Percentiles rank a stretch among this genome's conserved stretches.
Evolutionary conservation across 2,329 filamentous ascomycete species (phyloP).

Genomic region (Colletotrichum agaves): DNA sequence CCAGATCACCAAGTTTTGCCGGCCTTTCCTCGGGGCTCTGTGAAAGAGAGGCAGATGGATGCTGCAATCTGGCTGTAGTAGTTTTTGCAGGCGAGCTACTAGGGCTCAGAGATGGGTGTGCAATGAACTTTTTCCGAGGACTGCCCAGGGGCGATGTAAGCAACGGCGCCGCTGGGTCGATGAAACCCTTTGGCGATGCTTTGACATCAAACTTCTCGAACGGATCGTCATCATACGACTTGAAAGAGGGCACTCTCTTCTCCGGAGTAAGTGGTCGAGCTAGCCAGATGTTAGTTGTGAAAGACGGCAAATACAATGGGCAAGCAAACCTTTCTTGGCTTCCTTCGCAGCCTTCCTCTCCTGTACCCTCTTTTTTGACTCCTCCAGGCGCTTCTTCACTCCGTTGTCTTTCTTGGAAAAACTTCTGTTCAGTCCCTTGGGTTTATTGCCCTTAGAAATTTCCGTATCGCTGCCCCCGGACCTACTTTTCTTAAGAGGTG

Average conservation of each 20-base stretch:
- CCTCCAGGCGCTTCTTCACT: background rate
- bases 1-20: background rate
- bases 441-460: background rate
- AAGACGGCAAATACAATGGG: background rate
- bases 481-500: slow-evolving; percentile 9
- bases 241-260: slow-evolving; percentile 18
- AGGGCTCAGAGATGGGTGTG: slow-evolving; percentile 31
- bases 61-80: background rate
- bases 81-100: background rate
- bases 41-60: slow-evolving; percentile 17
- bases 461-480: background rate
- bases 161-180: slow-evolving; percentile 3
- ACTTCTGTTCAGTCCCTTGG: background rate
- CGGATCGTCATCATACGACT: slow-evolving; percentile 33
- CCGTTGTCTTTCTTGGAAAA: background rate
- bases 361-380: background rate
- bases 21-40: slow-evolving; percentile 11
- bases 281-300: slow-evolving; percentile 2
- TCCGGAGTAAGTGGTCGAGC: slow-evolving; percentile 4
- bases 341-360: background rate
- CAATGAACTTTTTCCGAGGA: background rate
- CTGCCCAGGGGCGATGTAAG: slow-evolving; percentile 14
- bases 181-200: slow-evolving; percentile 4
- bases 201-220: slow-evolving; percentile 21
- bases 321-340: slow-evolving; percentile 17